A percentile compares a stretch with the other conserved stretches of the same genome.
These are phyloP conservation scores for Dryas drummondii DNA, from an alignment of 306 rosid species.

Conservation along the genomic window DNA sequence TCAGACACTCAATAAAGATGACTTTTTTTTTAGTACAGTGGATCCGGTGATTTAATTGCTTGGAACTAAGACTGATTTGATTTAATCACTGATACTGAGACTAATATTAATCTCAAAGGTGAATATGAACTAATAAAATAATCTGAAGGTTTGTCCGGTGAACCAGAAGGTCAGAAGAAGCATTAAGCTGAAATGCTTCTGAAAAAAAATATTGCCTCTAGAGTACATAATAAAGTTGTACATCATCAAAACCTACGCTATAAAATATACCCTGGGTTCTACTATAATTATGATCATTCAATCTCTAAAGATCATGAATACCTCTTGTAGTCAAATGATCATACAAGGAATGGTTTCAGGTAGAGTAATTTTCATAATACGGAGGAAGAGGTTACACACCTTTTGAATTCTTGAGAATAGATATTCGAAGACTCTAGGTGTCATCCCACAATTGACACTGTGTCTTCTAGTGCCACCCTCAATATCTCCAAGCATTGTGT, in stretches of 20 bases:
- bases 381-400: constrained; percentile 41
- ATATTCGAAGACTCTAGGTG: constrained; percentile 94
- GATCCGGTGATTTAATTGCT: neutral
- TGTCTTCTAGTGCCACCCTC: constrained; percentile 97
- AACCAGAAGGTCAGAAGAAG: neutral
- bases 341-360: neutral
- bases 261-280: neutral
- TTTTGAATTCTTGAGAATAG: constrained; percentile 90
- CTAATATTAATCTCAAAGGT: neutral
- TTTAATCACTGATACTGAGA: too few species aligned
- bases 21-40: neutral
- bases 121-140: neutral
- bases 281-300: neutral
- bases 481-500: constrained; percentile 98
- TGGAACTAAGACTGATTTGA: neutral
- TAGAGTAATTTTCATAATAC: neutral
- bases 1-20: neutral
- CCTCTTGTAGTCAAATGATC: neutral
- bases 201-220: neutral
- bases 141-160: neutral
- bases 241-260: neutral
- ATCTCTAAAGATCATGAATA: neutral
- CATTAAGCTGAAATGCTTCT: neutral
- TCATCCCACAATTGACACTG: constrained; percentile 97
- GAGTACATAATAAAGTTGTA: neutral